Evolutionary conservation across 2,329 filamentous ascomycete genomes (phyloP).

Genomic region (Aureobasidium pullulans): DNA sequence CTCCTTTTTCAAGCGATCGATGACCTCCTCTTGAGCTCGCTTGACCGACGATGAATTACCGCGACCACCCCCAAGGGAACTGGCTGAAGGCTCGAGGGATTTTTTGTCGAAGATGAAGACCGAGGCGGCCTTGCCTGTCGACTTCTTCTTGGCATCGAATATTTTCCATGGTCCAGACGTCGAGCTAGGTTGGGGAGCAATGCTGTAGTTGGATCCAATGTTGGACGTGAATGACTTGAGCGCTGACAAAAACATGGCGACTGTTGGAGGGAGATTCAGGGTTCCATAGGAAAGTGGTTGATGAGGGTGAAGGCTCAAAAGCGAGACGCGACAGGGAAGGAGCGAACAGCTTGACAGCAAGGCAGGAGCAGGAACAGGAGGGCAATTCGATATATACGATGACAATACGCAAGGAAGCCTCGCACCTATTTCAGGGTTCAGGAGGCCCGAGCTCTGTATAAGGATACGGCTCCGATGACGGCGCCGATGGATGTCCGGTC

Average conservation of each 20-base stretch:
- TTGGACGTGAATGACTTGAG: slow-evolving; percentile 93
- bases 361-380: not conserved
- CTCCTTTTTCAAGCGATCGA: slow-evolving; percentile 86
- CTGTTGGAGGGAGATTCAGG: not conserved
- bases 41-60: slow-evolving; percentile 65
- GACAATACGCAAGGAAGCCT: not conserved
- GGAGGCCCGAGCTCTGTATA: slow-evolving; percentile 8
- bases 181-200: slow-evolving; percentile 68
- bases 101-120: slow-evolving; percentile 94
- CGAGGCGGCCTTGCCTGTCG: slow-evolving; percentile 78
- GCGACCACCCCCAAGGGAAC: slow-evolving; percentile 50
- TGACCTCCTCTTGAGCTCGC: slow-evolving; percentile 76
- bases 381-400: not conserved
- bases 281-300: not conserved
- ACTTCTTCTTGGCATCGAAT: slow-evolving; percentile 95
- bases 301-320: not conserved
- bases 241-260: slow-evolving; percentile 80
- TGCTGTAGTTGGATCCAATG: slow-evolving; percentile 84
- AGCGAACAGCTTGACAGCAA: not conserved
- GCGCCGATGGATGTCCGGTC: not conserved
- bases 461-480: slow-evolving; percentile 3
- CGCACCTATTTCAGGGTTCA: not conserved
- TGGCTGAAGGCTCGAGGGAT: slow-evolving; percentile 61
- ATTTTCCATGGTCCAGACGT: slow-evolving; percentile 93
- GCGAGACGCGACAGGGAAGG: not conserved